phyloP scores from a whole-genome alignment of 1,139 yeast genomes.

The Debaryomyces sp. region DNA sequence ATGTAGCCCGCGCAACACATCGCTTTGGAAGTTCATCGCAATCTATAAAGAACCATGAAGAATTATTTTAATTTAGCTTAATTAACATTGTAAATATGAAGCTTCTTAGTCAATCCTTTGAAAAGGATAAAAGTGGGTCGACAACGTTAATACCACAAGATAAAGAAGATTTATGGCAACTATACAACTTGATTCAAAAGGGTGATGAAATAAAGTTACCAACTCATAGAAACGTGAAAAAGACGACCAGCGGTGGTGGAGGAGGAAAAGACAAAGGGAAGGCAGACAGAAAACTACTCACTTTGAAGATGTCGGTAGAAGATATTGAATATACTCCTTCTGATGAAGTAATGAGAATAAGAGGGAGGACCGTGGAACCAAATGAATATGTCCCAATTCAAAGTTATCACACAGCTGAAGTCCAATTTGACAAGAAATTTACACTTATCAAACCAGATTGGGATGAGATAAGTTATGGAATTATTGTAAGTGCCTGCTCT shows the following conservation, averaged over 20 bases:
- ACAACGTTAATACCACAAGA: conserved; percentile 79
- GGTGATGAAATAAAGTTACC: conserved; percentile 75
- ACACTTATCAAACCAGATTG: conserved; percentile 74
- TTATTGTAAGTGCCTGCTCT: conserved; percentile 70
- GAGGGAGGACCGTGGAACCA: conserved; percentile 77
- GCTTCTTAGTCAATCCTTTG: conserved; percentile 29
- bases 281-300: conserved; percentile 60
- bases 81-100: conserved; percentile 10
- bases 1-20: conserved; percentile 6
- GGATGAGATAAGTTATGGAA: conserved; percentile 72
- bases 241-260: conserved; percentile 29
- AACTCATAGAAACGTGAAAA: conserved; percentile 68
- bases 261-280: conserved; percentile 50
- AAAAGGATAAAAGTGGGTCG: conserved; percentile 66
- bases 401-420: conserved; percentile 84
- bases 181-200: conserved; percentile 75
- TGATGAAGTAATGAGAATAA: conserved; percentile 74
- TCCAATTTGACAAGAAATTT: conserved; percentile 70
- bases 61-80: background rate
- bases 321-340: conserved; percentile 78
- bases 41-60: background rate
- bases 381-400: conserved; percentile 82
- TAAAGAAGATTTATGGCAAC: conserved; percentile 88
- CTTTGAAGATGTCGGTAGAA: conserved; percentile 61
- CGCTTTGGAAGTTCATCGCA: conserved; percentile 4